Percentiles rank a stretch among this genome's conserved stretches.
Conservation (phyloP, 2,329 filamentous ascomycete species). For the Colletotrichum magnum region DNA sequence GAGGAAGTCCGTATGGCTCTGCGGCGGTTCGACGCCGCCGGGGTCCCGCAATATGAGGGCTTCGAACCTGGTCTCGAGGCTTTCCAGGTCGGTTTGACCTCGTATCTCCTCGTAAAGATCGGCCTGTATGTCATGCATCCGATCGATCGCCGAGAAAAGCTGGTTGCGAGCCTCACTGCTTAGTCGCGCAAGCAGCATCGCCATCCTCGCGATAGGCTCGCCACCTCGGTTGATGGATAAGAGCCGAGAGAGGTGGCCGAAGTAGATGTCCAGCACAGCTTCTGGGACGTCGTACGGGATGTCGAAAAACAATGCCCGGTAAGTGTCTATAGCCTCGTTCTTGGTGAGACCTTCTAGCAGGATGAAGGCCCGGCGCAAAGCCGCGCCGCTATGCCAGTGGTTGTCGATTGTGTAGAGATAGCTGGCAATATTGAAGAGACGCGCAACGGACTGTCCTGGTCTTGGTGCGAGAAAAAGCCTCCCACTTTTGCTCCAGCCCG, state of each 20-base stretch:
- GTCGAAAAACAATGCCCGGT: background rate
- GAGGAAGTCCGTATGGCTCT: no score
- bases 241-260: background rate
- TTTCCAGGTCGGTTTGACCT: background rate
- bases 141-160: background rate
- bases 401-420: no score
- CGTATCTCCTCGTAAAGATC: background rate
- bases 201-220: background rate
- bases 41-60: background rate
- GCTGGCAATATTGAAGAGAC: no score
- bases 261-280: background rate
- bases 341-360: background rate
- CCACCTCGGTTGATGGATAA: background rate
- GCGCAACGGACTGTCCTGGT: no score
- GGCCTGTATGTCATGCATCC: background rate
- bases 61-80: background rate
- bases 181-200: background rate
- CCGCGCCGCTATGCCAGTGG: no score
- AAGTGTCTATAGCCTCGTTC: background rate
- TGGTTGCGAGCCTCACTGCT: rapidly evolving
- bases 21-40: no score
- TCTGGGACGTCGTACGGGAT: background rate
- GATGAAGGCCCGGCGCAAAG: no score
- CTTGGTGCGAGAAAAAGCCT: rapidly evolving
- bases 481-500: background rate